Evolutionary conservation across 2,329 filamentous ascomycete genomes (phyloP), one percentile per base, ranked within the genome.

Genomic region (Neophaeococcomyces aloes): DNA sequence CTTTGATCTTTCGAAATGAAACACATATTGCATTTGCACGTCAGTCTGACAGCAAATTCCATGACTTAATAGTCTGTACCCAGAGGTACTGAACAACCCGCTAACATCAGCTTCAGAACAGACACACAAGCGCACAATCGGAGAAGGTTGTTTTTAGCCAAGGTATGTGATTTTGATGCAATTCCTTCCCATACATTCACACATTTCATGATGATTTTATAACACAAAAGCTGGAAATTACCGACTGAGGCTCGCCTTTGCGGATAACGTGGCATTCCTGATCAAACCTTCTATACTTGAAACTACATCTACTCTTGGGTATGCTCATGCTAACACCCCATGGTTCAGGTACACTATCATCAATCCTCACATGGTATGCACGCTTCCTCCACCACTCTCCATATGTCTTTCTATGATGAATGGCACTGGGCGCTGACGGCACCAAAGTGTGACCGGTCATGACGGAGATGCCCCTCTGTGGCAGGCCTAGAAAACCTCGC

Each of bases 401-500:
- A 35, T 46, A 29, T 47, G 40, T 32, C 54, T 67, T 62, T 58
- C n/a, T 56, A 78, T 85, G 84, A 89, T 87, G 84, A 86, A 83
- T 74, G 85, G 87, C 87, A 94, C 87, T 94, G 87, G 87, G 87
- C 87, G 89, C 87, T 82, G 86, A 93, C 66, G 50, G 70, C 65
- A 64, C 64, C n/a, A 61, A 63, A 66, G 60, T 27, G 62, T 65
- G 61, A 64, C 57, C 60, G 63, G 65, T 70, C 78, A 79, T 86
- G 86, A 87, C 72, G 84, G 87, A 79, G 77, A 83, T 78, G 86
- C 86, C 85, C 61, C 68, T 76, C 84, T 85, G 86, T 68, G 86
- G 85, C 86, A 94, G 86, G 87, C 87, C 86, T 94, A 93, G 86
- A 93, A 94, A 94, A 94, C 88, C 87, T 94, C 79, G 86, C 85